phyloP scores from a whole-genome alignment of 2,329 filamentous ascomycete genomes.

The Diplodia mutila region DNA sequence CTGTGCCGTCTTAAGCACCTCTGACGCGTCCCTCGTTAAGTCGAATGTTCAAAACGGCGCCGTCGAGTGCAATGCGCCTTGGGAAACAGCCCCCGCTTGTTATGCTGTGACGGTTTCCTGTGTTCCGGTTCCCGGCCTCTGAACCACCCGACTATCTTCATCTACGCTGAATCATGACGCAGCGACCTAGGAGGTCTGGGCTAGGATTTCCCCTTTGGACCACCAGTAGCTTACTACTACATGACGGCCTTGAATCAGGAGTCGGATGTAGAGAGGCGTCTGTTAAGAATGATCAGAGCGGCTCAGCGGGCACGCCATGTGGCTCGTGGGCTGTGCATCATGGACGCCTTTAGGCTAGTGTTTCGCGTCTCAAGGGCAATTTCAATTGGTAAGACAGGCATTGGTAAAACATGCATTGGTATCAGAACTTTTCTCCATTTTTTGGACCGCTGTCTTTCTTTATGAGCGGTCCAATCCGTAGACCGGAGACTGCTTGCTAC shows the following conservation, averaged over 20 bases:
- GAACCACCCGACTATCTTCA: background rate
- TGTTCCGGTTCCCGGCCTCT: background rate
- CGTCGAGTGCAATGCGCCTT: background rate
- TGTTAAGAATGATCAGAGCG: background rate
- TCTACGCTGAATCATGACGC: slow-evolving; percentile 7
- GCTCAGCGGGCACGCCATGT: background rate
- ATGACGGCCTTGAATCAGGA: slow-evolving; percentile 5
- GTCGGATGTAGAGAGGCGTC: background rate
- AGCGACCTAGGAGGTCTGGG: background rate
- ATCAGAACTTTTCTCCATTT: slow-evolving; percentile 25
- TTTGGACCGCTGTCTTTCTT: slow-evolving; percentile 19
- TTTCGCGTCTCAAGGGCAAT: slow-evolving; percentile 8
- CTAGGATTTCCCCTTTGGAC: background rate
- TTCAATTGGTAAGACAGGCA: slow-evolving; percentile 18
- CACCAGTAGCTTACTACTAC: background rate
- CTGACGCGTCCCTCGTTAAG: slow-evolving; percentile 2
- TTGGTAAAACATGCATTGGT: slow-evolving; percentile 15
- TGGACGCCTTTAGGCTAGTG: background rate
- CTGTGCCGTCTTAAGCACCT: background rate
- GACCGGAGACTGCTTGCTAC: slow-evolving; percentile 23
- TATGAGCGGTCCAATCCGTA: slow-evolving; percentile 23
- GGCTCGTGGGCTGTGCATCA: slow-evolving; percentile 6
- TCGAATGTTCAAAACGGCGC: background rate
- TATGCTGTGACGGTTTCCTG: background rate
- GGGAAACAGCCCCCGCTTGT: background rate